Percentiles rank a stretch among this genome's conserved stretches.
Evolutionary conservation across 495 filamentous ascomycete genomes (phyloP).

Genomic region (Echria macrotheca): DNA sequence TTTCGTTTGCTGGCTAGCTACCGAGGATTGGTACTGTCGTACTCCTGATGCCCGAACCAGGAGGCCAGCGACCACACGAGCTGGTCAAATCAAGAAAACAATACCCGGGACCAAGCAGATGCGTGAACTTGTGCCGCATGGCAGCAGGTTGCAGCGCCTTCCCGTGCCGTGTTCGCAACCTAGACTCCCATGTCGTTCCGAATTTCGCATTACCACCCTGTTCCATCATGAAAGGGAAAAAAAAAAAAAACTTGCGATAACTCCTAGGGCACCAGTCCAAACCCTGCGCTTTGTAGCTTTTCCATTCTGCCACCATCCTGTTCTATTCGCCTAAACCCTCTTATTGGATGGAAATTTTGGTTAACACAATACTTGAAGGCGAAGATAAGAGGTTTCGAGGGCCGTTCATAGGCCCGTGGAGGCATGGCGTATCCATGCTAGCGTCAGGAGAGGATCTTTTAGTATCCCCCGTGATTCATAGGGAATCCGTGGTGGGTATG

Average conservation of each 20-base stretch:
- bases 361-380: too few relatives aligned
- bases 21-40: neutral
- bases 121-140: slow-evolving; percentile 16
- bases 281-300: too few relatives aligned
- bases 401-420: too few relatives aligned
- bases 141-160: slow-evolving; percentile 15
- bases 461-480: too few relatives aligned
- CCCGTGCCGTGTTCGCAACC: slow-evolving; percentile 10
- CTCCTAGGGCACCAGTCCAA: neutral
- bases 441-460: too few relatives aligned
- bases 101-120: slow-evolving; percentile 1
- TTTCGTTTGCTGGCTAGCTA: neutral
- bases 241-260: slow-evolving; percentile 5
- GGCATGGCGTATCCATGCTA: too few relatives aligned
- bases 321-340: too few relatives aligned
- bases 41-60: slow-evolving; percentile 3
- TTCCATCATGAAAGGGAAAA: neutral
- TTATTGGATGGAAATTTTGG: too few relatives aligned
- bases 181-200: slow-evolving; percentile 15
- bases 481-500: too few relatives aligned
- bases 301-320: too few relatives aligned
- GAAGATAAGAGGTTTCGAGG: too few relatives aligned
- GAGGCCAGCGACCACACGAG: neutral
- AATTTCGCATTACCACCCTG: slow-evolving; percentile 19
- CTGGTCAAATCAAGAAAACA: neutral